Base-by-base conservation (phyloP, 305 asterid genomes). In the Fraxinus albicans region DNA sequence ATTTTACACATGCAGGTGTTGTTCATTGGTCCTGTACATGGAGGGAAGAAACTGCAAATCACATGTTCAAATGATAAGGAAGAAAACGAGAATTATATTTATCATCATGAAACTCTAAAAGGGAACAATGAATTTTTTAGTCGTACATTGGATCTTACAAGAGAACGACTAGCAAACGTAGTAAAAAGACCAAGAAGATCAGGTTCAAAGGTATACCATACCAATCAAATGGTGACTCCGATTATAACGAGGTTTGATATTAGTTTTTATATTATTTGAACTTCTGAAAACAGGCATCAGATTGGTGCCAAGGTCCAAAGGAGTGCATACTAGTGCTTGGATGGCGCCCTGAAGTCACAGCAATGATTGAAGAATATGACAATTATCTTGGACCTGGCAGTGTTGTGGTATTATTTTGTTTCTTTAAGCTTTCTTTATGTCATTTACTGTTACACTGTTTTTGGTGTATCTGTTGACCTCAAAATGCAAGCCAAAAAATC, bases 361-460 rank as follows among this genome's bases (percentile, higher is more conserved):
- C 92, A 87, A 96, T 95, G 99, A 93, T 96, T 58, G 87, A 90
- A 90, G 99, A 96, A 89, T 96, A 95, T 50, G 97, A 96, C 89
- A 95, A 92, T 83, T 95, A 95, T 86, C 94, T 96, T 25, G 99
- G 99, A 81, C 98, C 98, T 73, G 97, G 99, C 79, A 96, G 98
- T 82, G 83, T 88, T 77, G 77, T 96, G 98, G 99, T 96, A 94
- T 87, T 78, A 38, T 79, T n/a, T 77, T 80, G 50, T 78, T 80
- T 75, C 67, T 77, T 25, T 27, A 10, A 0, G 12, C 77, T 4
- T 17, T 33, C 47, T 72, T 34, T 44, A 36, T 55, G 21, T 36
- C 75, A 23, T 82, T 78, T 38, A 35, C 34, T 67, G 35, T 73
- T 63, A 38, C 19, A 5, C 33, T 34, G 8, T 19, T 70, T 1